Evolutionary conservation across 805 yeast genomes (phyloP), one percentile per base, ranked within the genome.

Genomic region (Saccharomyces eubayanus): DNA sequence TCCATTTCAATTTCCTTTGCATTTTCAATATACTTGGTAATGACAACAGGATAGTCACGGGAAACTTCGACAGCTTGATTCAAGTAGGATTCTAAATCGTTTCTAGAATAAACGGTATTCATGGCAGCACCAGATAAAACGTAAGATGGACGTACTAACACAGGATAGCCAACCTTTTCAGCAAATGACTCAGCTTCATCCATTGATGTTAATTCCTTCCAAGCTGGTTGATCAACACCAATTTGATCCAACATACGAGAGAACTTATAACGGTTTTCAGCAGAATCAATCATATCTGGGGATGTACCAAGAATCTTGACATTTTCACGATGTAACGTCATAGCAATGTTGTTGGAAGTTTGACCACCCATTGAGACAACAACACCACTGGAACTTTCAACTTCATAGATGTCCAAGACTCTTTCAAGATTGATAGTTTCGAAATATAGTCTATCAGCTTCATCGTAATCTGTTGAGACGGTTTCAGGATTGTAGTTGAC

Each of bases 1-100:
- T 92, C 99, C 94, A 92, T 91, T 74, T 92, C 99, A 66, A 92
- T 92, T 76, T 92, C 99, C 77, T 92, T 89, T 47, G 98, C 97
- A 59, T 89, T 85, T 76, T 92, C 97, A 65, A 94, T 90, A 75
- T 88, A 92, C 76, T 92, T 92, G 71, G 98, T 89, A 68, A 92
- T 87, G 53, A 92, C 99, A 57, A 92, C 99, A 24, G 99, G 99
- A 72, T 91, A 90, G 66, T 92, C 99, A 56, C 96, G 95, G 48
- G 98, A 92, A 57, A 92, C 98, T 62, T 90, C 96, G 54, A 89
- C 97, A 53, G 99, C 99, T 72, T 94, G 96, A 55, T 87, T 79
- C 71, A 92, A 77, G 72, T 89, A 90, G 14, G 86, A 82, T 48
- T 87, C 95, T 68, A 92, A 78, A 69, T 92, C 98, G 62, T 85